These are phyloP conservation scores for Ustilago crameri DNA, from an alignment of 1,284 basidiomycete genomes.

Conservation along the genomic window DNA sequence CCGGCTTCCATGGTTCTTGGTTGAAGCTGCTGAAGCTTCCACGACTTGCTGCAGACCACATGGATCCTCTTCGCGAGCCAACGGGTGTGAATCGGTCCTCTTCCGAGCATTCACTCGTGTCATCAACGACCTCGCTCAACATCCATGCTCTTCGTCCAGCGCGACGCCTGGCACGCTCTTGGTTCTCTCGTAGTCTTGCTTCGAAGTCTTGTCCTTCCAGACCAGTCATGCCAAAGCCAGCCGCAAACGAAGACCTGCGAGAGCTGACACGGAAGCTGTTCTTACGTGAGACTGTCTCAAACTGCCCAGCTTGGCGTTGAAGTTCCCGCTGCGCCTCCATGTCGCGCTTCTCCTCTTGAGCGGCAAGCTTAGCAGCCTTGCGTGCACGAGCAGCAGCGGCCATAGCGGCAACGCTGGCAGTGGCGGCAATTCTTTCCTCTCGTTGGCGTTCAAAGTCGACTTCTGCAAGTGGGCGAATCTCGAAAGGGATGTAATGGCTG, in stretches of 20 bases:
- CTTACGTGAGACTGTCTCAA: slow-evolving; percentile 41
- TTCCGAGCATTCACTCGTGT: slow-evolving; percentile 58
- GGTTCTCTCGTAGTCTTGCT: slow-evolving; percentile 59
- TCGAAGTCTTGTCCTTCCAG: slow-evolving; percentile 58
- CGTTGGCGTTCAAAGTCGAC: slow-evolving; percentile 58
- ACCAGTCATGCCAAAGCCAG: slow-evolving; percentile 46
- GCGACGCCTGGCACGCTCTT: slow-evolving; percentile 53
- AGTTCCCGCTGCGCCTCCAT: slow-evolving; percentile 47
- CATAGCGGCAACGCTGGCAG: slow-evolving; percentile 61
- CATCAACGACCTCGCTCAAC: slow-evolving; percentile 62
- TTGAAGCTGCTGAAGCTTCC: slow-evolving; percentile 51
- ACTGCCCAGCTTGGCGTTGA: slow-evolving; percentile 30
- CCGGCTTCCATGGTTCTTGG: slow-evolving; percentile 45
- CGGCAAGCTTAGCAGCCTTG: slow-evolving; percentile 56
- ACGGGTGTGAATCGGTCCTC: slow-evolving; percentile 63
- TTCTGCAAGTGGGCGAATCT: slow-evolving; percentile 58
- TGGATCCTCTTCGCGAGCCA: slow-evolving; percentile 56
- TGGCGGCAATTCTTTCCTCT: slow-evolving; percentile 58
- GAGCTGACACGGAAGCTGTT: slow-evolving; percentile 51
- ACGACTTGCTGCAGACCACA: slow-evolving; percentile 45
- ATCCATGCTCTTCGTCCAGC: slow-evolving; percentile 63
- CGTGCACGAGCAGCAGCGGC: slow-evolving; percentile 60
- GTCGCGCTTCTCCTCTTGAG: slow-evolving; percentile 44
- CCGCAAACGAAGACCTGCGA: slow-evolving; percentile 50
- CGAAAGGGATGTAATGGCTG: slow-evolving; percentile 66